Base-by-base conservation (phyloP, 1,284 basidiomycete species). In the Pseudozyma tsukubaensis region DNA sequence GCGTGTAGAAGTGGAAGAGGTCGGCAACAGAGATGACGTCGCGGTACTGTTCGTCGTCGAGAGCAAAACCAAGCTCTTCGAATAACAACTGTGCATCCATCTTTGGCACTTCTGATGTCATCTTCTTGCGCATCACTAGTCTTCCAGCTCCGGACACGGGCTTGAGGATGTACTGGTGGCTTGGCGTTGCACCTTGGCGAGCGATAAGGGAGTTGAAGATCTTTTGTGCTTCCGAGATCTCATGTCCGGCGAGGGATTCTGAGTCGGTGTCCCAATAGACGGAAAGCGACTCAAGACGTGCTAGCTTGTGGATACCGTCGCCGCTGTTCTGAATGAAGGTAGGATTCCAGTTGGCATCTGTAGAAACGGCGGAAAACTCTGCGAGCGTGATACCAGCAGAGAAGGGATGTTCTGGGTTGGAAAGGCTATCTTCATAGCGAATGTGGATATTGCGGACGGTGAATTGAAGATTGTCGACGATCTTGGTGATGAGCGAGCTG, bases 231-330 rank as follows among this genome's bases (percentile, higher is more conserved):
- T 93, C 91, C 14, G 88, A 83, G 19, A 86, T 73, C 36, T 86
- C 83, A 43, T 85, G 79, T 6, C 92, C 93, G 24, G 92, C 89
- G 85, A 99, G 89, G 73, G 91, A 94, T 21, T 87, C 86, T 10
- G 92, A 89, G 84, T 99, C 95, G 0, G 97, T 98, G 86, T 99
- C 94, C 83, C 98, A 99, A 85, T 99, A 99, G 4, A 95, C 86
- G 0, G 95, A 92, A 52, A 99, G 88, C 3, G 93, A 97, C 83
- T 92, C 89, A 43, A 99, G 87, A 60, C 91, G 92, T 9, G 93
- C 92, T 32, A 99, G 88, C 87, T 99, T 99, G 86, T 97, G 94
- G 48, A 99, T 92, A 36, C 92, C 91, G 37, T 92, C 91, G 5
- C 91, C 89, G 11, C 91, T 92, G 83, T 94, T 94, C 85, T 95